These are phyloP conservation scores for Penicillium sp. DNA, from an alignment of 2,329 filamentous ascomycete species.

Conservation along the genomic window DNA sequence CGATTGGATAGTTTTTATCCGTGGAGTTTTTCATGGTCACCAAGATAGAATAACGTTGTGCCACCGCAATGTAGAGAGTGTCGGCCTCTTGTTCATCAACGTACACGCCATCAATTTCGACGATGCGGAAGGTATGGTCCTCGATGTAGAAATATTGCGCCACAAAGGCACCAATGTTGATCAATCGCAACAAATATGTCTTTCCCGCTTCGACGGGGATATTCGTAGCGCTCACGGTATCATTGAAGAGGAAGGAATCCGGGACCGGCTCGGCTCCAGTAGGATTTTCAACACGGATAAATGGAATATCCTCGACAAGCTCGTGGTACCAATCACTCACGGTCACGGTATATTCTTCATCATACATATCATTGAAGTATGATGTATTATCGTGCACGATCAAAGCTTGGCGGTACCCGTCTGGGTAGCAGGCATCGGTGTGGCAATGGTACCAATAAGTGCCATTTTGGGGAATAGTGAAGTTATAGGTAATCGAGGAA, in stretches of 20 bases:
- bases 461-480: constrained; percentile 59
- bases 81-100: constrained; percentile 53
- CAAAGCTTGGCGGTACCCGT: constrained; percentile 67
- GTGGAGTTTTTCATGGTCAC: constrained; percentile 64
- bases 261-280: constrained; percentile 67
- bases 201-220: constrained; percentile 63
- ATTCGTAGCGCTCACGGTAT: constrained; percentile 58
- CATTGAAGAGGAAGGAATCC: constrained; percentile 65
- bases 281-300: constrained; percentile 48
- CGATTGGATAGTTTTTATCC: constrained; percentile 56
- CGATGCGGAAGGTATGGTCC: constrained; percentile 62
- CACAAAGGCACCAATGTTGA: constrained; percentile 73
- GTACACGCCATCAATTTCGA: constrained; percentile 74
- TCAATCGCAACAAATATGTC: constrained; percentile 71
- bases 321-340: constrained; percentile 75
- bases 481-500: constrained; percentile 62
- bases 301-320: constrained; percentile 56
- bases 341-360: constrained; percentile 64
- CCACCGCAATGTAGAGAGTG: constrained; percentile 65
- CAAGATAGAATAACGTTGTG: constrained; percentile 60
- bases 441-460: constrained; percentile 71
- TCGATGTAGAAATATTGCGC: constrained; percentile 53
- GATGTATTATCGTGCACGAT: constrained; percentile 63
- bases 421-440: constrained; percentile 63
- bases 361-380: constrained; percentile 49